Base-by-base conservation (phyloP, 2,329 filamentous ascomycete species). In the Ophiostoma australiae region DNA sequence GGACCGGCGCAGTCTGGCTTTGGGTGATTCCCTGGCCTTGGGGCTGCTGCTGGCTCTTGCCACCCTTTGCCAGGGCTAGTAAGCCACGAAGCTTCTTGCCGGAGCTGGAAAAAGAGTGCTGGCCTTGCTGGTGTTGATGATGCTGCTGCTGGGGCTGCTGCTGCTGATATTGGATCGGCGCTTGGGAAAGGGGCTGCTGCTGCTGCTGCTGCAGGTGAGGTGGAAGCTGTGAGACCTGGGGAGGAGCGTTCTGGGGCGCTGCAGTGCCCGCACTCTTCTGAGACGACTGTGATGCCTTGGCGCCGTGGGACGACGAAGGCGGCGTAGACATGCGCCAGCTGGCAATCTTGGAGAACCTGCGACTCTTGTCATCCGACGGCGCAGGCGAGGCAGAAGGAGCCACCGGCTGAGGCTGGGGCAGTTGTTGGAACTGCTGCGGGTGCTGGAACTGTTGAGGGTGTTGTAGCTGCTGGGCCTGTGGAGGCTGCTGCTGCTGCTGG, bases 301-400 rank as follows among this genome's bases (percentile, higher is more conserved):
- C 65, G 3, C 63, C 71, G 13, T 74, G 72, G 15, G 73, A 69
- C 2, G 72, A 71, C 6, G 72, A 17, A 20, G 73, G 72, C 31
- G 73, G 72, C 15, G 70, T 72, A 23, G 73, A 73, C 23, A 61
- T 70, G n/a, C 72, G 72, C 73, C 73, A 73, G 52, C n/a, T 48
- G n/a, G 70, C 23, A 13, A 73, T 68, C 58, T 71, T 72, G 10
- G 72, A 73, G 31, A 74, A 61, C 6, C 73, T 70, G 2, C 69
- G 66, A 20, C n/a, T 5, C 70, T 73, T 74, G 6, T 73, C 73
- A 6, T 72, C 73, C 4, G 52, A 17, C 3, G 55, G 67, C 4
- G 69, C 37, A 17, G 63, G 15, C 6, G 31, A 33, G 1, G 67
- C 48, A 52, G 66, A 17, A 6, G 67, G 17, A 0, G 67, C 10